Percentiles rank a stretch among this genome's conserved stretches.
phyloP scores from a whole-genome alignment of 495 filamentous ascomycete genomes.

The Hypoxylon crocopeplum region DNA sequence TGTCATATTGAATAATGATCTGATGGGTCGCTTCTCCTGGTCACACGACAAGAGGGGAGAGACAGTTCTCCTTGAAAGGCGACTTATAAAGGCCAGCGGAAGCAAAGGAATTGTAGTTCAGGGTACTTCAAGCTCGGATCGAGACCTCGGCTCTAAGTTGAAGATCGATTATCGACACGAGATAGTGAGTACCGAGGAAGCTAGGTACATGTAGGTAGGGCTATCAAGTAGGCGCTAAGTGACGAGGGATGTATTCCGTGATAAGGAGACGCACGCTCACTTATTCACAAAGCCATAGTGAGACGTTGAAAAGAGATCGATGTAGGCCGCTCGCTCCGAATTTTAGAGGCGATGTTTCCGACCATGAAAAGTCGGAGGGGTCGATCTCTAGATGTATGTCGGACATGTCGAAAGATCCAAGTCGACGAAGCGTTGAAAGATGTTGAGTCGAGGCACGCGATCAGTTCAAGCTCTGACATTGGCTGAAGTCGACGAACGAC shows the following conservation, averaged over 20 bases:
- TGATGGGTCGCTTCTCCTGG: constrained; percentile 4
- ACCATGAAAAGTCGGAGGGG: constrained; percentile 23
- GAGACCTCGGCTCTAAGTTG: background rate
- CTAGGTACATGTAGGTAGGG: background rate
- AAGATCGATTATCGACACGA: constrained; percentile 1
- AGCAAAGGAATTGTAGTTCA: background rate
- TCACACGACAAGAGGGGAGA: constrained; percentile 22
- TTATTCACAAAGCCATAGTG: constrained; percentile 7
- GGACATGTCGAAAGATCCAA: constrained; percentile 21
- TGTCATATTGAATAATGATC: constrained; percentile 64
- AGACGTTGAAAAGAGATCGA: constrained; percentile 4
- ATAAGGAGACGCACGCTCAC: background rate
- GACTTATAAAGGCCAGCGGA: too few species aligned
- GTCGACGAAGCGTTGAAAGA: constrained; percentile 31
- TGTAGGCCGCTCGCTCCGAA: background rate
- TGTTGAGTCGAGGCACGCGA: constrained; percentile 44
- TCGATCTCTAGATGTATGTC: constrained; percentile 24
- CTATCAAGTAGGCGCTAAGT: constrained; percentile 10
- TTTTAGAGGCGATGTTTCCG: background rate
- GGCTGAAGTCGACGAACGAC: constrained; percentile 21
- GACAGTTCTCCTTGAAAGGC: too few species aligned
- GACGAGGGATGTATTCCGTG: constrained; percentile 6
- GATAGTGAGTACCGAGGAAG: background rate
- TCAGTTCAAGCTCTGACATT: constrained; percentile 44
- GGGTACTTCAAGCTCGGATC: background rate